phyloP scores from a whole-genome alignment of 1,284 basidiomycete species.

The Rhodotorula sp. region DNA sequence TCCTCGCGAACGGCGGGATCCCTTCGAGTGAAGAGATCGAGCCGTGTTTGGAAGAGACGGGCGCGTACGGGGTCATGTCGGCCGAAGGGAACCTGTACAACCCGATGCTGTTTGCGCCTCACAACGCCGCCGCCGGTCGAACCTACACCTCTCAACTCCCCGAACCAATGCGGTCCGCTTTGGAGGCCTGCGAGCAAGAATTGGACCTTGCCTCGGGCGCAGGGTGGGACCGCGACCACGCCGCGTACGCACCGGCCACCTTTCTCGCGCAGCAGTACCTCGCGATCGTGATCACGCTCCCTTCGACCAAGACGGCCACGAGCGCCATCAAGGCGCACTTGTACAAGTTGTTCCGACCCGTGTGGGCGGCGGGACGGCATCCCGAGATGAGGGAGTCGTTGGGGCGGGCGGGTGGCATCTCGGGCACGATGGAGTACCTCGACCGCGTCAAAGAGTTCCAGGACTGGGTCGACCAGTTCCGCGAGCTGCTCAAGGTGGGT shows the following conservation, averaged over 20 bases:
- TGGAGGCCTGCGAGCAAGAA: conserved; percentile 33
- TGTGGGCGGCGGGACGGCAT: conserved; percentile 60
- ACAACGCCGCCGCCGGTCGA: conserved; percentile 32
- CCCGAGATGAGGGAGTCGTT: conserved; percentile 70
- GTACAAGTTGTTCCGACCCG: conserved; percentile 86
- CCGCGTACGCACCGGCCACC: conserved; percentile 40
- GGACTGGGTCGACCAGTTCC: conserved; percentile 66
- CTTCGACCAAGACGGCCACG: conserved; percentile 69
- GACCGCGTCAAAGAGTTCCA: conserved; percentile 60
- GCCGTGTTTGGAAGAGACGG: conserved; percentile 73
- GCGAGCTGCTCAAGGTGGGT: conserved; percentile 63
- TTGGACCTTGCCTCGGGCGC: conserved; percentile 21
- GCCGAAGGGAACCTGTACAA: conserved; percentile 96
- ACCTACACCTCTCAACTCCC: conserved; percentile 40
- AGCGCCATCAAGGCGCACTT: conserved; percentile 88
- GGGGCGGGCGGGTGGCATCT: conserved; percentile 52
- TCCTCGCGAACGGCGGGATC: conserved; percentile 97
- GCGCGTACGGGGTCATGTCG: conserved; percentile 89
- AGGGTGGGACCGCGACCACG: conserved; percentile 19
- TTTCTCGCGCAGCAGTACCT: conserved; percentile 80
- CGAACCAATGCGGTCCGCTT: conserved; percentile 35
- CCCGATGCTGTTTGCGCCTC: conserved; percentile 69
- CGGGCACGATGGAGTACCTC: conserved; percentile 47
- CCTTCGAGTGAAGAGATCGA: conserved; percentile 78
- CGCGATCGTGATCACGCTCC: conserved; percentile 64